Evolutionary conservation across 2,329 filamentous ascomycete genomes (phyloP), one percentile per base, ranked within the genome.

Genomic region (Atkinsonella hypoxylon): DNA sequence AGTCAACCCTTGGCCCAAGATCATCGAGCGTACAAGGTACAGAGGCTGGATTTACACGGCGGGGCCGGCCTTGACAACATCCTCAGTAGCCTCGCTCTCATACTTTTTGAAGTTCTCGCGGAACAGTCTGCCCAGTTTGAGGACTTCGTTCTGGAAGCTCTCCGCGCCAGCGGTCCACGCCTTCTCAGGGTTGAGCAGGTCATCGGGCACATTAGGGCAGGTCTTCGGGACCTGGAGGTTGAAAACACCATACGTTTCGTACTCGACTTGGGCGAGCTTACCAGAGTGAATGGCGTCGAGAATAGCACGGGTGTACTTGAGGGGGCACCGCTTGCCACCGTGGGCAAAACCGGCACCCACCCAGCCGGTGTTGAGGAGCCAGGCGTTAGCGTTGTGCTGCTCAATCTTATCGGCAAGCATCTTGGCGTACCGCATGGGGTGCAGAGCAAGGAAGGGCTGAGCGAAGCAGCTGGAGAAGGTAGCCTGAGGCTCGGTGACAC

Each of bases 401-500:
- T 91, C 81, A 67, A 98, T 98, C 85, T 97, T 97, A 70, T 96
- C 88, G 38, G 93, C 93, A 55, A 98, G 79, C 93, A 98, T 98
- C 76, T 85, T 85, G 61, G 93, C 93, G 74, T 98, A 98, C 70
- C 88, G 86, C 93, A 98, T 98, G 62, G 93, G 93, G 79, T 98
- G 93, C 53, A 98, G 84, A 41, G 93, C 93, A 63, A 98, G 77
- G 89, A 98, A 98, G 55, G 93, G 93, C 75, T 98, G 93, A 51
- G 93, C 93, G 73, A 98, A 98, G 82, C 93, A 98, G 49, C 90
- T 94, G 26, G 90, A 97, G 83, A 98, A 98, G 64, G 93, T 98
- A 22, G 93, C 93, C 74, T 97, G 89, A 57, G 93, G 93, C 75
- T 98, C 93, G 10, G 87, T 94, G 58, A 98, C 83, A 64, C 93